Evolutionary conservation across 768 basidiomycete species (phyloP), one percentile per base, ranked within the genome.

Genomic region (Xanthoconium stramineum): DNA sequence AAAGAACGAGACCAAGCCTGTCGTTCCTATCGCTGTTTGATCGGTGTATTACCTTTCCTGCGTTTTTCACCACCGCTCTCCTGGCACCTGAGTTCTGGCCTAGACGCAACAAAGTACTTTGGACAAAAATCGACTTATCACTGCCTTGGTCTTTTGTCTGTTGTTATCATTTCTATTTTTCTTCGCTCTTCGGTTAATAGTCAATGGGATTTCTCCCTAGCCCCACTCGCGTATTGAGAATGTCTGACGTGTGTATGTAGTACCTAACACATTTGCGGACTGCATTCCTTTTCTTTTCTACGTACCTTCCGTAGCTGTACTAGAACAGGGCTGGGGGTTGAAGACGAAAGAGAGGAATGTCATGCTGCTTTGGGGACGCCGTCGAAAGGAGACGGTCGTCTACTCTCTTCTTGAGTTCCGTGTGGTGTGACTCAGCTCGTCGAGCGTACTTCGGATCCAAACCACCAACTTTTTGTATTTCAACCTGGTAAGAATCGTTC

Each of bases 1-100:
- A 72, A 85, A 86, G 65, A 80, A 82, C 55, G 84, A 81, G 42
- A 60, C 64, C 15, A 74, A 79, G 33, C 79, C 81, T 43, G 67
- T 81, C 8, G 69, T 79, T 39, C 68, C 76, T 12, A 74, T 78
- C 47, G 59, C 69, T 42, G 76, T 73, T 53, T 71, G 53, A 68
- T 32, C 1, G 24, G n/a, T 52, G 35, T 30, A 42, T 32, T 6
- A 19, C 11, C 24, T 24, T 38, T 28, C 19, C 19, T 15, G 49
- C 40, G 19, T 47, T 42, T 49, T 8, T n/a, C 43, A 28, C 12
- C 6, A 19, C 35, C 45, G 12, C 19, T 39, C 29, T 50, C 39
- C 47, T 39, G 19, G 43, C 35, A 35, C 36, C 14, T 28, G 24
- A 35, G 12, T 15, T 45, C 47, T 28, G 49, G 52, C 19, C 35